Base-by-base conservation (phyloP, 306 rosid species). In the Hippophae tibetana region DNA sequence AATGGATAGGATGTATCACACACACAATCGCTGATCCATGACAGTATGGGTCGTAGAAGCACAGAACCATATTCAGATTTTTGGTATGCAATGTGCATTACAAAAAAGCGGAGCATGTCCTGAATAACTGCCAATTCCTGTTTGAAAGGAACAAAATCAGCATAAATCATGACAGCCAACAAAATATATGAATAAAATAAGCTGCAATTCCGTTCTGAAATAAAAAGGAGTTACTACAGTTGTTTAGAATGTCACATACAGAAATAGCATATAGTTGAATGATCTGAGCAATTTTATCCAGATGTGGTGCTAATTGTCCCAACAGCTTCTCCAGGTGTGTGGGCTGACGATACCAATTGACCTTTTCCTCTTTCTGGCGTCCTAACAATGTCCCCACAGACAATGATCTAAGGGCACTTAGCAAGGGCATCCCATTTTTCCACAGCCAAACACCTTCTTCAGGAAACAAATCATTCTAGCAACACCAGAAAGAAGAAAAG, bases 391-490 rank as follows among this genome's bases (percentile, higher is more conserved):
- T 85, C 68, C 93, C 87, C 72, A 92, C 80, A 27, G 95, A 81
- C 79, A 92, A 72, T 74, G 82, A 76, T 81, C 95, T 85, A 61
- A 89, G 80, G 57, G 89, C 77, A 68, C 96, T 86, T 66, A 86
- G 70, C 88, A 88, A 72, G 64, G 99, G 99, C 94, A 83, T 80
- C 56, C 96, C 85, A 58, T 78, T 76, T 67, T 78, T 92, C 99
- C 99, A 92, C 57, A 74, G 82, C 96, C 95, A 84, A 69, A 82
- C 78, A 66, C 88, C 95, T 82, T 88, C 96, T 69, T 79, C 95
- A 2, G 99, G 97, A 72, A 88, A 75, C 71, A 92, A 78, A 84
- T 92, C 99, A 65, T 74, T 88, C 99, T 92, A 78, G 82, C 74
- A 80, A 71, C 59, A 52, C 71, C 63, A 73, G 43, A 49, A 54